Percentiles rank a stretch among this genome's conserved stretches.
Evolutionary conservation across 1,284 basidiomycete genomes (phyloP).

Genomic region (Apiotrichum brassicae): DNA sequence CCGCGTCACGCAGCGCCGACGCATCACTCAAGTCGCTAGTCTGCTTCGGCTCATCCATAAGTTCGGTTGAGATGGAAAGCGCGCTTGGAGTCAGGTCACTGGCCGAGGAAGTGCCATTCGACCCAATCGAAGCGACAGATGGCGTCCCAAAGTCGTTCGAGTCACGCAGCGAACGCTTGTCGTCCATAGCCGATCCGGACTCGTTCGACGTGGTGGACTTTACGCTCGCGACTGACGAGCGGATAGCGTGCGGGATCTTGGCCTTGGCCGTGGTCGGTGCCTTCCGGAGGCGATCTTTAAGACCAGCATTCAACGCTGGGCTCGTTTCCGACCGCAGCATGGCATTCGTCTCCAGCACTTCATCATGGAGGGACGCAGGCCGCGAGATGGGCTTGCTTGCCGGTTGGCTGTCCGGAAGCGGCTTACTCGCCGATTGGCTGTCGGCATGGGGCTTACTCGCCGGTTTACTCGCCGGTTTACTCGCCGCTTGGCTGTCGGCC

Average conservation of each 20-base stretch:
- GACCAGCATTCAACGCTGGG: no score
- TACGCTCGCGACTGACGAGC: neutral
- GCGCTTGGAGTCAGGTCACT: no score
- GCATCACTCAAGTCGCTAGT: no score
- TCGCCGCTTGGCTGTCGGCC: neutral
- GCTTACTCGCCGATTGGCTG: no score
- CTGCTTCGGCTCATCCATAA: no score
- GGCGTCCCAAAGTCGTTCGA: neutral
- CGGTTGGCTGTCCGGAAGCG: no score
- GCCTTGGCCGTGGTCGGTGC: neutral
- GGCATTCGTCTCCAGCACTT: neutral
- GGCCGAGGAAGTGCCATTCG: neutral
- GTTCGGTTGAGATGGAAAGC: no score
- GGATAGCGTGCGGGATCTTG: neutral
- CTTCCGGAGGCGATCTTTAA: neutral
- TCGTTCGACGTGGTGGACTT: neutral
- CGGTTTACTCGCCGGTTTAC: no score
- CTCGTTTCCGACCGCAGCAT: slow-evolving; percentile 11
- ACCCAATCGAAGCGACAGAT: neutral
- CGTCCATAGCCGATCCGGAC: neutral
- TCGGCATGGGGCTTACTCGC: no score
- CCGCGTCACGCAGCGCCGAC: slow-evolving; percentile 46
- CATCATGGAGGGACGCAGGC: neutral
- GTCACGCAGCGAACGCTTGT: neutral
- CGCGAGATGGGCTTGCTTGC: no score